These are phyloP conservation scores for Rutstroemia sp. DNA, from an alignment of 2,329 filamentous ascomycete species.

Conservation along the genomic window DNA sequence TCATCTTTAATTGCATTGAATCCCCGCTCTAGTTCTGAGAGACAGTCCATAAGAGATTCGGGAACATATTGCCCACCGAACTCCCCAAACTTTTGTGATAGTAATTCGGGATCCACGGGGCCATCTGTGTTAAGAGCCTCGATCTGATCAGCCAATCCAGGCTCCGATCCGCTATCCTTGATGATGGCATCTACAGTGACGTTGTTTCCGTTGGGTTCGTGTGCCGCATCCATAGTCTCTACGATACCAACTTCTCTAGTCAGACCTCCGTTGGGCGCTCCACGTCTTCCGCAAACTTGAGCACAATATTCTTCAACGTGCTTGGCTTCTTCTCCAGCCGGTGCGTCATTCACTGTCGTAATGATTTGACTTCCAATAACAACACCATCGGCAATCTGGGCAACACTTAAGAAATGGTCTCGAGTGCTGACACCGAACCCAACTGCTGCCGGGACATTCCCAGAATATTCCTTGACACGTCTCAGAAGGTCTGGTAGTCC, in stretches of 20 bases:
- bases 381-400: conserved; percentile 81
- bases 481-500: conserved; percentile 74
- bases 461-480: conserved; percentile 86
- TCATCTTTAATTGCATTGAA: conserved; percentile 86
- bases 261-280: conserved; percentile 26
- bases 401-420: conserved; percentile 85
- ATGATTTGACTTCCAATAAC: conserved; percentile 97
- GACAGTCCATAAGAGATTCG: conserved; percentile 94
- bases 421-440: conserved; percentile 94
- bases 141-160: conserved; percentile 47
- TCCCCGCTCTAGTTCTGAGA: conserved; percentile 81
- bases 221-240: conserved; percentile 56
- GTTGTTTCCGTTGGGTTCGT: conserved; percentile 48
- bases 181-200: conserved; percentile 65
- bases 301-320: conserved; percentile 83
- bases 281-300: conserved; percentile 53
- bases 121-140: conserved; percentile 57
- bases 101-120: conserved; percentile 40
- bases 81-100: conserved; percentile 85
- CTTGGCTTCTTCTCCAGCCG: conserved; percentile 57
- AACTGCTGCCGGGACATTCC: conserved; percentile 82
- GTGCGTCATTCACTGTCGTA: conserved; percentile 65
- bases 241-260: conserved; percentile 63
- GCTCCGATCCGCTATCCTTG: conserved; percentile 27
- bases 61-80: conserved; percentile 97